Conservation (phyloP, 352 stramenopile genomes). For the Phytophthora quininea region DNA sequence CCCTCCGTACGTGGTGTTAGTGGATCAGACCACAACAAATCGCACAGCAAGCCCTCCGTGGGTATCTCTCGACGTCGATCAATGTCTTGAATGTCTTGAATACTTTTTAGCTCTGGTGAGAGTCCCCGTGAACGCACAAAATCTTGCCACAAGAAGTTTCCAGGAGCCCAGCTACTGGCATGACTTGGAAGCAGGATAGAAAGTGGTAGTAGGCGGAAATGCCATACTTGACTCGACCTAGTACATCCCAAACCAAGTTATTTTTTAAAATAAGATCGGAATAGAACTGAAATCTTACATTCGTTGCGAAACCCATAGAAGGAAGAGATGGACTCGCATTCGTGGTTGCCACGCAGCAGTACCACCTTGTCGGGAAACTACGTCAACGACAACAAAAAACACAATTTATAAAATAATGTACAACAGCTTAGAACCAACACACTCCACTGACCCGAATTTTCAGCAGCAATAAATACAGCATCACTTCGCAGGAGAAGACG, state of each 20-base stretch:
- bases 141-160: slow-evolving; percentile 51
- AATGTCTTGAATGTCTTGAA: slow-evolving; percentile 63
- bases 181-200: slow-evolving; percentile 75
- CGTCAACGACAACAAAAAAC: too few species aligned
- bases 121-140: slow-evolving; percentile 79
- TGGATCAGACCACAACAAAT: slow-evolving; percentile 80
- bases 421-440: neutral
- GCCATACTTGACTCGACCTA: slow-evolving; percentile 77
- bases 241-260: neutral
- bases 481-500: slow-evolving; percentile 83
- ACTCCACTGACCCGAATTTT: slow-evolving; percentile 49
- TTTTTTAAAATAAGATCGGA: neutral
- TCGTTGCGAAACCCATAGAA: slow-evolving; percentile 87
- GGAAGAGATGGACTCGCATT: slow-evolving; percentile 87
- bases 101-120: slow-evolving; percentile 55
- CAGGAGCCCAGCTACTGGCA: slow-evolving; percentile 68
- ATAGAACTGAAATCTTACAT: slow-evolving; percentile 46
- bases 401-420: neutral
- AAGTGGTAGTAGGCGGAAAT: slow-evolving; percentile 86
- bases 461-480: slow-evolving; percentile 78
- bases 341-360: slow-evolving; percentile 80
- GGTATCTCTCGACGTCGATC: slow-evolving; percentile 72
- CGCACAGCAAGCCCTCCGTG: slow-evolving; percentile 64
- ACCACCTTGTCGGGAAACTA: slow-evolving; percentile 68
- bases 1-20: slow-evolving; percentile 14